Base-by-base conservation (phyloP, 2,329 filamentous ascomycete genomes). In the Teratosphaeria pseudoeucalypti region DNA sequence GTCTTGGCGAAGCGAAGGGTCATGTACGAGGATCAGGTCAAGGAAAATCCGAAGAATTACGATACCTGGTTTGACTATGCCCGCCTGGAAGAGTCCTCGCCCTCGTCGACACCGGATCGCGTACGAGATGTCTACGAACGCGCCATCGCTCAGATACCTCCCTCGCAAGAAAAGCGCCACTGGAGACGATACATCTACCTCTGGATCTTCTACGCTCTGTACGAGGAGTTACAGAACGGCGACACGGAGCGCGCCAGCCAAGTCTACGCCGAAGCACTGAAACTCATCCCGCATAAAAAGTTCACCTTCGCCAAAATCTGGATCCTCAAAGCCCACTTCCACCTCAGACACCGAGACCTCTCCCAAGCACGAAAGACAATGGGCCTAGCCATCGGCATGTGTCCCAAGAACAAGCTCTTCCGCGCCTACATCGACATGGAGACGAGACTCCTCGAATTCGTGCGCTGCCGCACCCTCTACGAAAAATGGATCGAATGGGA, bases 301-400 rank as follows among this genome's bases (percentile, higher is more conserved):
- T 99, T 97, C 75, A 97, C 94, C 0, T 99, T 97, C 73, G 90
- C 91, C 72, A 99, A 99, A 74, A 79, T 97, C 56, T 99, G 94
- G 94, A 79, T 97, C 53, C 81, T 95, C 75, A 95, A 92, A 68
- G 91, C 92, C 0, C 89, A 95, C 62, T 96, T 97, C 66, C 92
- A 97, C 71, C 82, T 97, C 39, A 88, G 94, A 12, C 92, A 96
- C 69, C 85, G 87, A 71, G 83, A 96, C 66, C 81, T 97, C 6
- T 81, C 85, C 27, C 78, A 85, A 3, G 92, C 94, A 26, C 84
- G 94, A 43, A 99, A 96, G 76, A 89, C 91, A 0, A 80, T 99
- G 7, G 94, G 94, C 0, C 87, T 88, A 61, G 89, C 92, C 1
- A 89, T 99, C 61, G 94, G 94, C 65, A 90, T 90, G 85, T 96